These are phyloP conservation scores for Neurospora hispaniola DNA, from an alignment of 495 filamentous ascomycete species.

Conservation along the genomic window DNA sequence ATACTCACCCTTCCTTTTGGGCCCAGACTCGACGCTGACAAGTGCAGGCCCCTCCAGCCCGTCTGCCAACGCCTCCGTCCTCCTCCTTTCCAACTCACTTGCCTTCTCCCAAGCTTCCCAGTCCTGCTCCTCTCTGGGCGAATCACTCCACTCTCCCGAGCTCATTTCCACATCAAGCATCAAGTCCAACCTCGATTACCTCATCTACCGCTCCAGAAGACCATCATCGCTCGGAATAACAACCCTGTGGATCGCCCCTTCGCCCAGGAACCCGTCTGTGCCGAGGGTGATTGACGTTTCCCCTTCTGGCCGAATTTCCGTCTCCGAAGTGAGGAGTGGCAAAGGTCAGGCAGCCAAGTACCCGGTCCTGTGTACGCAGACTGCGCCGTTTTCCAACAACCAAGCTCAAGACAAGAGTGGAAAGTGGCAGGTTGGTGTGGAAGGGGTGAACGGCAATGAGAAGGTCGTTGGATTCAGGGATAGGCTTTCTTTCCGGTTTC, in stretches of 20 bases:
- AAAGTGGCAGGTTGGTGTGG: constrained; percentile 33
- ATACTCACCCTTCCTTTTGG: background rate
- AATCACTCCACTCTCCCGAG: constrained; percentile 33
- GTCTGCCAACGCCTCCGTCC: constrained; percentile 26
- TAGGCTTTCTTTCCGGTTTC: constrained; percentile 40
- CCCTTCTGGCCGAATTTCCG: constrained; percentile 12
- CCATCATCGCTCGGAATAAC: constrained; percentile 4
- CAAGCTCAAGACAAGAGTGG: constrained; percentile 27
- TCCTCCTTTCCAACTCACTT: constrained; percentile 27
- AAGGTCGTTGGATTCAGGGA: constrained; percentile 31
- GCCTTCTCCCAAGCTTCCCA: constrained; percentile 5
- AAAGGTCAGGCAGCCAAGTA: constrained; percentile 1
- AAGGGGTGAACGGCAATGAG: constrained; percentile 8
- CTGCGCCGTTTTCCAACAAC: constrained; percentile 33
- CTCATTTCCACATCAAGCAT: constrained; percentile 20
- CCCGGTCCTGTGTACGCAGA: constrained; percentile 35
- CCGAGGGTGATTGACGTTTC: constrained; percentile 15
- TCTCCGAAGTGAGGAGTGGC: background rate
- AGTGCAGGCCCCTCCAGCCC: constrained; percentile 25
- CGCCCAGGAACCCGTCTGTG: background rate
- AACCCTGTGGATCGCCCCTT: constrained; percentile 30
- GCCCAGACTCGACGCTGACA: background rate
- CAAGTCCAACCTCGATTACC: constrained; percentile 31
- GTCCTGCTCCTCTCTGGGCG: constrained; percentile 19
- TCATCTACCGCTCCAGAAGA: constrained; percentile 18